Evolutionary conservation across 371 early-diverging fungal genomes (phyloP).

Genomic region (Zychaea mexicana): DNA sequence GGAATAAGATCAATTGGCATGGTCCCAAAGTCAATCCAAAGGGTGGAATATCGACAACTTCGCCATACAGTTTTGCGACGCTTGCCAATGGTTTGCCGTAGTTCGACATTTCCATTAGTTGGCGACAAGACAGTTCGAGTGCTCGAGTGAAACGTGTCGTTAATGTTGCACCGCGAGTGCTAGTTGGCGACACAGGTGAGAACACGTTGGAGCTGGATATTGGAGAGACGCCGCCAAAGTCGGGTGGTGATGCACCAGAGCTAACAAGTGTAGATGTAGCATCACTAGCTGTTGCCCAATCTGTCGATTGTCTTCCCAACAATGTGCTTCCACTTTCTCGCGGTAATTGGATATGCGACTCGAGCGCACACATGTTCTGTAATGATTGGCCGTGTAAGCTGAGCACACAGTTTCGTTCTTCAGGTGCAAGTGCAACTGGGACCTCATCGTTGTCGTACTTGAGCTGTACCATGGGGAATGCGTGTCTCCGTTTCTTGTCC

Average conservation of each 20-base stretch:
- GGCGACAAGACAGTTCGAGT: constrained; percentile 22
- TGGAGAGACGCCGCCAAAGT: neutral
- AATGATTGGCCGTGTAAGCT: constrained; percentile 27
- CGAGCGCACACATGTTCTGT: neutral
- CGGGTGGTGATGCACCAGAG: neutral
- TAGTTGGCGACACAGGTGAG: neutral
- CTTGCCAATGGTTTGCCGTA: constrained; percentile 29
- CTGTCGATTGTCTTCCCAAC: neutral
- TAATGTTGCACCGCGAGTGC: neutral
- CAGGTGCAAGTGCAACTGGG: constrained; percentile 11
- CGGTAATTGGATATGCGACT: neutral
- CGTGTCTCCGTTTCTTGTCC: constrained; percentile 26
- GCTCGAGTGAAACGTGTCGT: constrained; percentile 22
- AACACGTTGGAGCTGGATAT: neutral
- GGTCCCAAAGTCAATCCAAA: constrained; percentile 34
- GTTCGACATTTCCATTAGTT: constrained; percentile 18
- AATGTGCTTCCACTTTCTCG: constrained; percentile 2
- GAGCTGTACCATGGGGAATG: constrained; percentile 39
- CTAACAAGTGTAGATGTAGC: neutral
- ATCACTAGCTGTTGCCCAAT: constrained; percentile 1
- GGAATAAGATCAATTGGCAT: constrained; percentile 41
- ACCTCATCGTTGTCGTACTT: constrained; percentile 18
- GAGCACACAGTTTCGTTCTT: constrained; percentile 22
- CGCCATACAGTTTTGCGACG: constrained; percentile 27
- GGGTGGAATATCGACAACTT: constrained; percentile 40